Evolutionary conservation across 345 rosid species (phyloP), one percentile per base, ranked within the genome.

Genomic region (Litchi chinensis): DNA sequence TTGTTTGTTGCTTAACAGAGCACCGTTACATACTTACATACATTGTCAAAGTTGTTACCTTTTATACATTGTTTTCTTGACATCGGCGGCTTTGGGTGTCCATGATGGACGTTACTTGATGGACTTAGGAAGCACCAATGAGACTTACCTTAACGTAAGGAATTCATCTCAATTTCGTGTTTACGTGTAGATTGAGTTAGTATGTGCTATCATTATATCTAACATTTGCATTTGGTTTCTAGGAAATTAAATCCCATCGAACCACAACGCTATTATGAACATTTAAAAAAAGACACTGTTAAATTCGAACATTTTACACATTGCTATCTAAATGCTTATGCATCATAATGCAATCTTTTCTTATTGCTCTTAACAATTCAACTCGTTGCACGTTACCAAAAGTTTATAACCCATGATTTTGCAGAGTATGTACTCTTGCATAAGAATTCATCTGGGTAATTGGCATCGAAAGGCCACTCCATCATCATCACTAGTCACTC

Each of bases 41-140:
- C 97, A 96, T 84, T 94, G 98, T 65, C 98, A 96, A 81, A 94
- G 93, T 78, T 94, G 97, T 85, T 96, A 93, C 81, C 97, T 96
- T 77, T 96, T 93, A 65, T 2, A 32, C 68, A 26, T 26, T 26
- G 28, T 1, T 26, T 26, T 26, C 28, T 26, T 0, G 1, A 26
- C 1, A 26, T 26, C 28, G 28, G 28, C 28, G 1, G 28, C 1
- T 26, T 1, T 26, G 28, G 28, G 28, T 26, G 28, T 26, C 28
- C 28, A 26, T 26, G 28, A 26, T 26, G 28, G 28, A 26, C 28
- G 1, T 26, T 26, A 26, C 28, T 26, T 26, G 28, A 26, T 26
- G 28, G 28, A 26, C 28, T 1, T 26, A 26, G 28, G 28, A 26
- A 26, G 28, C 28, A 26, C 28, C 28, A 26, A 26, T 26, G 28